These are phyloP conservation scores for Penicillium manginii DNA, from an alignment of 495 filamentous ascomycete species.

Conservation along the genomic window DNA sequence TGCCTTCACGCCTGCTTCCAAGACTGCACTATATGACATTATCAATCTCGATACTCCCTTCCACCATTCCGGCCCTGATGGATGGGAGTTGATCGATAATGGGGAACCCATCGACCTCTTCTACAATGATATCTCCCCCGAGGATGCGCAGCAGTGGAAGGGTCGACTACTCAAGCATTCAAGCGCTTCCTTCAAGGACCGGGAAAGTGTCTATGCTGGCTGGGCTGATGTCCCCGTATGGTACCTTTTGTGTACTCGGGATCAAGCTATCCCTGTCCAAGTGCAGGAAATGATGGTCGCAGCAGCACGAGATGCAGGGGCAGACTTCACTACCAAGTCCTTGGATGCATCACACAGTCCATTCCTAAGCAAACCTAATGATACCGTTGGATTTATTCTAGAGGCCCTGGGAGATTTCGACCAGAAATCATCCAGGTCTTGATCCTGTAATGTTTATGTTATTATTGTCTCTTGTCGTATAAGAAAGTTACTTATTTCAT, in stretches of 20 bases:
- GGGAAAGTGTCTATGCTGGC: constrained; percentile 9
- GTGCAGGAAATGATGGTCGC: constrained; percentile 11
- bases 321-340: constrained; percentile 4
- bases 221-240: constrained; percentile 15
- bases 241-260: constrained; percentile 8
- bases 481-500: too few species aligned
- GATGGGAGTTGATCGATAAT: constrained; percentile 11
- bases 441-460: too few species aligned
- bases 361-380: constrained; percentile 6
- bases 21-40: constrained; percentile 1
- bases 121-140: constrained; percentile 13
- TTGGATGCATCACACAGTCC: constrained; percentile 11
- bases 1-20: constrained; percentile 3
- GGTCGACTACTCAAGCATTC: constrained; percentile 10
- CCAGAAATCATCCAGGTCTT: too few species aligned
- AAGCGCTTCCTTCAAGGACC: background rate
- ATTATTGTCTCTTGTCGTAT: too few species aligned
- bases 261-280: constrained; percentile 8
- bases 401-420: constrained; percentile 3
- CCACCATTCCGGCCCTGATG: constrained; percentile 5
- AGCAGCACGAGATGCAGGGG: constrained; percentile 8
- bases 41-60: background rate
- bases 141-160: constrained; percentile 4
- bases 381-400: constrained; percentile 1
- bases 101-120: constrained; percentile 4